A percentile compares a stretch with the other conserved stretches of the same genome.
Conservation (phyloP, 2,329 filamentous ascomycete genomes). For the Knufia fluminis region DNA sequence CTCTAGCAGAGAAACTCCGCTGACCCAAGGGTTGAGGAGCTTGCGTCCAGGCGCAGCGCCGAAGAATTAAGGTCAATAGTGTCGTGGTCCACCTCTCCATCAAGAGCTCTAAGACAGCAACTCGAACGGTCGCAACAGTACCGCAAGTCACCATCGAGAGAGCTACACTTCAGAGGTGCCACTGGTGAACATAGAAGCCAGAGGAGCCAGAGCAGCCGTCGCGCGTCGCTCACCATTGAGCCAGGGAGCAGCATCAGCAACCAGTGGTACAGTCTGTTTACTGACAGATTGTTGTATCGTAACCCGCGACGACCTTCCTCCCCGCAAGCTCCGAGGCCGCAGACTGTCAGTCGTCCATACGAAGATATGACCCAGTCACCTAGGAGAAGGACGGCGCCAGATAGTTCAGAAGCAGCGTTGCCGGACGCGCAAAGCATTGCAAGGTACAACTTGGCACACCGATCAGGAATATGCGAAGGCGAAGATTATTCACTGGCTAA, state of each 20-base stretch:
- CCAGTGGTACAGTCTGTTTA: slow-evolving; percentile 4
- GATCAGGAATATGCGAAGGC: too few relatives aligned
- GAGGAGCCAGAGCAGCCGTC: background rate
- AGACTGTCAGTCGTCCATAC: background rate
- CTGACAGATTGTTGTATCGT: background rate
- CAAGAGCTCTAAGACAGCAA: background rate
- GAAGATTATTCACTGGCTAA: too few relatives aligned
- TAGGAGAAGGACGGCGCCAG: too few relatives aligned
- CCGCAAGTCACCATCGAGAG: background rate
- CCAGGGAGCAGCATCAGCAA: slow-evolving; percentile 2
- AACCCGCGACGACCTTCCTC: background rate
- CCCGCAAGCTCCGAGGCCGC: background rate
- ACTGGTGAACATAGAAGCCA: background rate
- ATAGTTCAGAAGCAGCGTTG: too few relatives aligned
- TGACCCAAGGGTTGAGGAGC: slow-evolving; percentile 1
- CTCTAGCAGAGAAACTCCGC: background rate
- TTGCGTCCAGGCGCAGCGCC: background rate
- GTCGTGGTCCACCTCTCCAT: slow-evolving; percentile 11
- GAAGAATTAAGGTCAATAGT: slow-evolving; percentile 1
- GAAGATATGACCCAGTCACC: background rate
- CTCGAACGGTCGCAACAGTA: background rate
- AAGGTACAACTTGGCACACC: too few relatives aligned
- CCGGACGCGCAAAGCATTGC: too few relatives aligned
- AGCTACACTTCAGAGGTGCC: background rate
- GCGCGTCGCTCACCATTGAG: background rate